Percentiles rank a stretch among this genome's conserved stretches.
These are phyloP conservation scores for Mucor indicus DNA, from an alignment of 371 early-diverging fungal genomes.

Conservation along the genomic window DNA sequence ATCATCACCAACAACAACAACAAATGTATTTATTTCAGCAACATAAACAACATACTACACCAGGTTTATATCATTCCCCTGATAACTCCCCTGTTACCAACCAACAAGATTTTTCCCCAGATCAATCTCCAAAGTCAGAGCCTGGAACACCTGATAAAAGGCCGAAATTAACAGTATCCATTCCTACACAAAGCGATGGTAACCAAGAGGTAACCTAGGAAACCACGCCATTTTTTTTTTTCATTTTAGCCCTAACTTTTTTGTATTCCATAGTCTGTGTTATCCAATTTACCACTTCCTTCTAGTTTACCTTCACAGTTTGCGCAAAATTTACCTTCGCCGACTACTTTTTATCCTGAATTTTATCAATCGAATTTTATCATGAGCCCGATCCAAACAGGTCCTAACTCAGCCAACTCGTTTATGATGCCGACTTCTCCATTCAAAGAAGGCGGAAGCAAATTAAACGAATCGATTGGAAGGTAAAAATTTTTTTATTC, in stretches of 20 bases:
- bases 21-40: conserved; percentile 2
- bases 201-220: conserved; percentile 5
- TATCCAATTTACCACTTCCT: conserved; percentile 17
- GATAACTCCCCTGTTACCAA: conserved; percentile 3
- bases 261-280: not conserved
- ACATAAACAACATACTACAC: conserved; percentile 10
- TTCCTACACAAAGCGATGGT: conserved; percentile 23
- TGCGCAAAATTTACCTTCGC: conserved; percentile 75
- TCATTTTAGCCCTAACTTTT: not conserved
- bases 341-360: conserved; percentile 72
- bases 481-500: too few species aligned
- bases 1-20: conserved; percentile 8
- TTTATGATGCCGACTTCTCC: conserved; percentile 18
- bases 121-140: conserved; percentile 21
- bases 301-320: conserved; percentile 60
- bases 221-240: not conserved
- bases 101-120: conserved; percentile 17
- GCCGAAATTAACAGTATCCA: conserved; percentile 49
- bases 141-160: conserved; percentile 31
- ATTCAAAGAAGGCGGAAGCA: too few species aligned
- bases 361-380: conserved; percentile 60
- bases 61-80: conserved; percentile 16
- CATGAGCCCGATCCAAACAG: conserved; percentile 22
- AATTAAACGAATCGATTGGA: too few species aligned
- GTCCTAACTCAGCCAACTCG: conserved; percentile 8